These are phyloP conservation scores for Ulmus americana DNA, from an alignment of 331 rosid species.

Conservation along the genomic window DNA sequence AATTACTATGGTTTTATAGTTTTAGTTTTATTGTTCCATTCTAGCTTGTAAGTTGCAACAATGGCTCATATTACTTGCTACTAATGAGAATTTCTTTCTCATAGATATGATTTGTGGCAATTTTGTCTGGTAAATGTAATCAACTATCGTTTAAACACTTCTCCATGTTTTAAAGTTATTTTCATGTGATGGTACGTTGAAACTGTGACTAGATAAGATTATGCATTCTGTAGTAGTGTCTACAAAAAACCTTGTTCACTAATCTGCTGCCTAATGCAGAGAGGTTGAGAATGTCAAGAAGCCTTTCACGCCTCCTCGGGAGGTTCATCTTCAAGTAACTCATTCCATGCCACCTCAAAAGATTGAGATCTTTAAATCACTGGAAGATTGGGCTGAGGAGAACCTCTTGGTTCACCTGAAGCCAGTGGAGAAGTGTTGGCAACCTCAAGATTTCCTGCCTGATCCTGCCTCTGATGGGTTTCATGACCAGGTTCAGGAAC, in stretches of 20 bases:
- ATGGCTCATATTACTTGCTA: no score
- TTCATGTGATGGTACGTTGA: neutral
- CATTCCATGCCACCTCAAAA: conserved; percentile 71
- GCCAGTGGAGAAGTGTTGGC: conserved; percentile 74
- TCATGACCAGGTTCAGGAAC: conserved; percentile 60
- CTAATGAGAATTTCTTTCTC: no score
- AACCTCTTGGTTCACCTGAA: conserved; percentile 54
- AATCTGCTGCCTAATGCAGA: conserved; percentile 25
- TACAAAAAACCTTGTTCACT: neutral
- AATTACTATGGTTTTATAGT: no score
- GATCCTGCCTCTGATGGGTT: conserved; percentile 62
- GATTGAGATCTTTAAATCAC: conserved; percentile 62
- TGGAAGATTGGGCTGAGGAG: conserved; percentile 65
- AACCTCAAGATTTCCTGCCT: conserved; percentile 66
- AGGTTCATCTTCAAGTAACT: conserved; percentile 61
- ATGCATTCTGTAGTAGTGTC: neutral
- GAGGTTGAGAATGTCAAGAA: conserved; percentile 54
- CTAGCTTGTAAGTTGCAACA: no score
- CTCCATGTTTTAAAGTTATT: neutral
- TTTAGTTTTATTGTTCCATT: no score
- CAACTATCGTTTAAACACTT: no score
- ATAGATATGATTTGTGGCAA: no score
- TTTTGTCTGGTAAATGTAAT: no score
- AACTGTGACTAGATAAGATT: neutral
- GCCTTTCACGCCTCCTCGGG: conserved; percentile 56